Evolutionary conservation across 2,329 filamentous ascomycete species (phyloP).

Genomic region (Colletotrichum trifolii): DNA sequence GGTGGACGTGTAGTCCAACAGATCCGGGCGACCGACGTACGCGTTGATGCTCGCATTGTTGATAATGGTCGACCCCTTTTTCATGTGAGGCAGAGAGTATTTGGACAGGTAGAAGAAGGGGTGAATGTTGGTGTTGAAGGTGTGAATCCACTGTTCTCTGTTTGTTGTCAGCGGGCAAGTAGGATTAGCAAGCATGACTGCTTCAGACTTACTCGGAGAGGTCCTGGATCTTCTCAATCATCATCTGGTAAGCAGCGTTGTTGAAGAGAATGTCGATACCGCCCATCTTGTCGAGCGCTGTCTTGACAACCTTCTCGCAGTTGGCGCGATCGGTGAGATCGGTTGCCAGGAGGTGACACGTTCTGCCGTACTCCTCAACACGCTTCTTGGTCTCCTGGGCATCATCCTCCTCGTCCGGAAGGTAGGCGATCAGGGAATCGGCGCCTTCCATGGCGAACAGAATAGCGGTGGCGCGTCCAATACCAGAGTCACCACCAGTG

Average conservation of each 20-base stretch:
- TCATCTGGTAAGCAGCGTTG: constrained; percentile 77
- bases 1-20: constrained; percentile 84
- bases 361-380: constrained; percentile 74
- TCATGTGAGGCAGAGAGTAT: constrained; percentile 80
- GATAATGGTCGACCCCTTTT: constrained; percentile 80
- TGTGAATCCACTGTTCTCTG: constrained; percentile 78
- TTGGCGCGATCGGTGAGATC: constrained; percentile 75
- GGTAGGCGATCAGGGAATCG: constrained; percentile 77
- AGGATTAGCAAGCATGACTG: constrained; percentile 16
- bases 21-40: constrained; percentile 82
- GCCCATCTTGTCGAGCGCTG: constrained; percentile 73
- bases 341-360: constrained; percentile 71
- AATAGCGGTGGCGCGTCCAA: constrained; percentile 79
- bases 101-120: constrained; percentile 85
- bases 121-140: constrained; percentile 87
- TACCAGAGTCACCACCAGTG: constrained; percentile 83
- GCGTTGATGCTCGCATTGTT: constrained; percentile 88
- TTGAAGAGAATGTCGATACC: constrained; percentile 80
- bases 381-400: constrained; percentile 78
- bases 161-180: not conserved
- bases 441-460: constrained; percentile 86
- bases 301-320: constrained; percentile 76
- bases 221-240: constrained; percentile 77
- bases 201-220: constrained; percentile 68
- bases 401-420: constrained; percentile 80